Percentiles rank a stretch among this genome's conserved stretches.
Conservation (phyloP, 192 early-diverging fungal species). For the Pilaira anomala region DNA sequence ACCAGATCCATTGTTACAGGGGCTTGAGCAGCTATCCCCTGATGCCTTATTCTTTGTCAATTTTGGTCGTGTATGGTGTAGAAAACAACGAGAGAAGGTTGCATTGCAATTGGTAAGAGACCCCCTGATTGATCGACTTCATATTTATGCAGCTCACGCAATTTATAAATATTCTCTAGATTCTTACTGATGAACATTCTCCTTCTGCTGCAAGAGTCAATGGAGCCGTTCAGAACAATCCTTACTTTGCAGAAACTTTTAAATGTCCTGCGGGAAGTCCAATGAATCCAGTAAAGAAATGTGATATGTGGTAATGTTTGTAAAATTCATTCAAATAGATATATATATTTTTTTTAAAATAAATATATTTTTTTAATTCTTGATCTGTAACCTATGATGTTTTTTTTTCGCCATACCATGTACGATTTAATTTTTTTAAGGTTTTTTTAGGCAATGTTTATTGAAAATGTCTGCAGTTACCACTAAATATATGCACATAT, state of each 20-base stretch:
- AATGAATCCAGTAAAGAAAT: constrained; percentile 68
- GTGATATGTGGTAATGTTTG: constrained; percentile 40
- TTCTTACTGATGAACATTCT: constrained; percentile 64
- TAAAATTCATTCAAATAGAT: no score
- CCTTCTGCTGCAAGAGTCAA: constrained; percentile 62
- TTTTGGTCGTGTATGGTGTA: constrained; percentile 67
- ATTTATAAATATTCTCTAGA: constrained; percentile 18
- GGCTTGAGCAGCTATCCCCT: constrained; percentile 42
- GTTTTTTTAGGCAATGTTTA: no score
- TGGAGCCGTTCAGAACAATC: constrained; percentile 60
- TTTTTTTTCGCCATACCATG: no score
- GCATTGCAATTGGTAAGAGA: constrained; percentile 15
- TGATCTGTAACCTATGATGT: no score
- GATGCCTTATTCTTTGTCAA: constrained; percentile 62
- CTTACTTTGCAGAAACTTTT: constrained; percentile 62
- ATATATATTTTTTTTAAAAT: no score
- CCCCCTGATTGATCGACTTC: no score
- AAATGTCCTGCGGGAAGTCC: constrained; percentile 50
- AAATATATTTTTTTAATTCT: no score
- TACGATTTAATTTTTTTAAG: no score
- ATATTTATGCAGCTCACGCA: constrained; percentile 4
- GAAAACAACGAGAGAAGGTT: constrained; percentile 36
- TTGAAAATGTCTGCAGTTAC: no score
- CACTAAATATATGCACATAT: no score
- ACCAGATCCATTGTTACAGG: constrained; percentile 32